phyloP scores from a whole-genome alignment of 192 early-diverging fungal species.

The Phlyctochytrium bullatum region DNA sequence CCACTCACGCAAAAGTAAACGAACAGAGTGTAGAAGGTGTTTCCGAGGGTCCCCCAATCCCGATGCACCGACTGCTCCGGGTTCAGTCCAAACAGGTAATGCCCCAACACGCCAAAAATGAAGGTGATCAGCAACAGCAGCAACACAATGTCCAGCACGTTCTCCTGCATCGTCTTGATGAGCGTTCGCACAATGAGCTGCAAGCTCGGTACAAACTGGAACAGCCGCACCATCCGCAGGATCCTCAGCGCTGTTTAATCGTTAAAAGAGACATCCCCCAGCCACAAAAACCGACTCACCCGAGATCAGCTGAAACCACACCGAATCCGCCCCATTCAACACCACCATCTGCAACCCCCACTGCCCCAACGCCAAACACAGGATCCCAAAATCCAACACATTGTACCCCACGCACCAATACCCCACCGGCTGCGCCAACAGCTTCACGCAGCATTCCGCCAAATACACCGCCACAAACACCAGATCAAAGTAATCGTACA shows the following conservation, averaged over 20 bases:
- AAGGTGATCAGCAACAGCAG: conserved; percentile 46
- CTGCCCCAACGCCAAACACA: conserved; percentile 8
- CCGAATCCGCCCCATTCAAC: background rate
- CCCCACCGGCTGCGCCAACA: conserved; percentile 2
- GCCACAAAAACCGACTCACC: background rate
- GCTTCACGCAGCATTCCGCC: conserved; percentile 15
- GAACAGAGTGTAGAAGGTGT: conserved; percentile 33
- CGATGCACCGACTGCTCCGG: background rate
- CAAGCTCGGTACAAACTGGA: conserved; percentile 30
- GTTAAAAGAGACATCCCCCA: background rate
- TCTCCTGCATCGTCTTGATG: conserved; percentile 32
- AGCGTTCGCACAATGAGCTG: conserved; percentile 47
- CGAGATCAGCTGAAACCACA: background rate
- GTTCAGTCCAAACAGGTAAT: conserved; percentile 44
- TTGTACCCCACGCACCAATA: conserved; percentile 16
- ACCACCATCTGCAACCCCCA: background rate
- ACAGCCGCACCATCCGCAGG: conserved; percentile 25
- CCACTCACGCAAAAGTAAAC: conserved; percentile 37
- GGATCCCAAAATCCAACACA: conserved; percentile 15
- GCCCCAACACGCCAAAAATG: conserved; percentile 43
- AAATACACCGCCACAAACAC: conserved; percentile 16
- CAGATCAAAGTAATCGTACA: conserved; percentile 13
- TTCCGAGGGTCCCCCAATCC: conserved; percentile 28
- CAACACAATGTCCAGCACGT: conserved; percentile 44
- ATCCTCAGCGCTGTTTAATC: conserved; percentile 24